Conservation (phyloP, 2,329 filamentous ascomycete genomes). For the Beauveria brongniartii region DNA sequence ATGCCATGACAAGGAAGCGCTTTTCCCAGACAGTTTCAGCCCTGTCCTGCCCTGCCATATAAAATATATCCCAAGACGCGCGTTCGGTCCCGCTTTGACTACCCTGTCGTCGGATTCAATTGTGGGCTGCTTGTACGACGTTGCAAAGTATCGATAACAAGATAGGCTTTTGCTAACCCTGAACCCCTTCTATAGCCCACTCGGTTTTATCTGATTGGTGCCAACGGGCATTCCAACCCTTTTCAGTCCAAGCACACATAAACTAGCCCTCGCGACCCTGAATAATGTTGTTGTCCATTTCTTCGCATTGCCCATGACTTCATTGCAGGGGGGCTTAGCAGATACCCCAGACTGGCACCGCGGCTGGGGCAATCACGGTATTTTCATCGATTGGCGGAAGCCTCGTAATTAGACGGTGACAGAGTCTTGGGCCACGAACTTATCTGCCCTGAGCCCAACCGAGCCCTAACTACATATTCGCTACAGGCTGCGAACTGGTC, state of each 20-base stretch:
- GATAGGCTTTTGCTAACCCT: neutral
- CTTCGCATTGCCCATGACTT: neutral
- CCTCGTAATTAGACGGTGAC: neutral
- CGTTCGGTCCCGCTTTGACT: neutral
- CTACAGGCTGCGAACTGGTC: no score
- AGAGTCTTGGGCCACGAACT: no score
- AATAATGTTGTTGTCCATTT: neutral
- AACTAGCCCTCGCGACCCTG: no score
- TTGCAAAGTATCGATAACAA: no score
- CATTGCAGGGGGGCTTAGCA: neutral
- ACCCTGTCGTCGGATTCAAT: neutral
- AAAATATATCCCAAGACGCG: neutral
- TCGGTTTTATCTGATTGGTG: neutral
- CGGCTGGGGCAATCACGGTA: neutral
- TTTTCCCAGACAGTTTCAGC: neutral
- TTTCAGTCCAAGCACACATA: no score
- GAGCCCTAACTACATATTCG: no score
- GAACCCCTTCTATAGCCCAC: neutral
- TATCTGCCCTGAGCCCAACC: no score
- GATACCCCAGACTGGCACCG: neutral
- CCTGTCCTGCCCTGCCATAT: neutral
- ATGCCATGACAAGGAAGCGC: neutral
- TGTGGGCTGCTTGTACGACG: neutral
- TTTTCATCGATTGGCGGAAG: neutral
- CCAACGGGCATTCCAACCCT: no score